Evolutionary conservation across 2,329 filamentous ascomycete species (phyloP).

Genomic region (Cytospora paraplurivora): DNA sequence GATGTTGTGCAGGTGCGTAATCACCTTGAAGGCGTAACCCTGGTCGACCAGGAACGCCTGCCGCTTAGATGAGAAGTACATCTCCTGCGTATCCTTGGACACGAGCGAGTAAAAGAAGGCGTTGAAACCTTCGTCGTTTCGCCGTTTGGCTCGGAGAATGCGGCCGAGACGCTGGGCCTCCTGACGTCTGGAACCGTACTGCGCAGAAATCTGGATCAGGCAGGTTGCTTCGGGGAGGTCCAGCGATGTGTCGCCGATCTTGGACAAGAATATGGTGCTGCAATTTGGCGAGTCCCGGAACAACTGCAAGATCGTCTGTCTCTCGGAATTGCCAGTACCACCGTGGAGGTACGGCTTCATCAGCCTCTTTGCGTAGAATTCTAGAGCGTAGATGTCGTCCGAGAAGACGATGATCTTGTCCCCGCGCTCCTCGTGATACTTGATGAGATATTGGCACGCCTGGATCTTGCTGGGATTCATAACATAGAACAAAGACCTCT

Average conservation of each 20-base stretch:
- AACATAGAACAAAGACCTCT: conserved; percentile 69
- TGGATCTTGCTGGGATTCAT: conserved; percentile 99
- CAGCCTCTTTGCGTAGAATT: conserved; percentile 81
- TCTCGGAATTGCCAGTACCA: conserved; percentile 81
- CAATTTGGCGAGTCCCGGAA: conserved; percentile 90
- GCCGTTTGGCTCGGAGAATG: conserved; percentile 89
- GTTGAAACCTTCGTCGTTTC: conserved; percentile 98
- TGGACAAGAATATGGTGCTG: conserved; percentile 93
- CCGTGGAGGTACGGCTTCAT: conserved; percentile 91
- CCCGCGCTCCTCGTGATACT: conserved; percentile 91
- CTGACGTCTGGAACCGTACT: conserved; percentile 95
- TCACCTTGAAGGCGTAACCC: conserved; percentile 98
- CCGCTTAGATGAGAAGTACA: conserved; percentile 95
- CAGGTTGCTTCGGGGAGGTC: conserved; percentile 96
- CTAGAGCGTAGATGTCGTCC: conserved; percentile 91
- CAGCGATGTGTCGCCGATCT: conserved; percentile 97
- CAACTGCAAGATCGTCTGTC: conserved; percentile 84
- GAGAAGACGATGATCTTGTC: conserved; percentile 99
- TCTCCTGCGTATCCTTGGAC: conserved; percentile 95
- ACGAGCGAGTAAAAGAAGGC: conserved; percentile 98
- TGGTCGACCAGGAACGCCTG: conserved; percentile 98
- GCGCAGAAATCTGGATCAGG: conserved; percentile 94
- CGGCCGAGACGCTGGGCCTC: conserved; percentile 92
- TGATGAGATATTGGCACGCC: conserved; percentile 95
- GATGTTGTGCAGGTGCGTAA: conserved; percentile 91